Evolutionary conservation across 2,329 filamentous ascomycete genomes (phyloP).

Genomic region (Fusarium mexicanum): DNA sequence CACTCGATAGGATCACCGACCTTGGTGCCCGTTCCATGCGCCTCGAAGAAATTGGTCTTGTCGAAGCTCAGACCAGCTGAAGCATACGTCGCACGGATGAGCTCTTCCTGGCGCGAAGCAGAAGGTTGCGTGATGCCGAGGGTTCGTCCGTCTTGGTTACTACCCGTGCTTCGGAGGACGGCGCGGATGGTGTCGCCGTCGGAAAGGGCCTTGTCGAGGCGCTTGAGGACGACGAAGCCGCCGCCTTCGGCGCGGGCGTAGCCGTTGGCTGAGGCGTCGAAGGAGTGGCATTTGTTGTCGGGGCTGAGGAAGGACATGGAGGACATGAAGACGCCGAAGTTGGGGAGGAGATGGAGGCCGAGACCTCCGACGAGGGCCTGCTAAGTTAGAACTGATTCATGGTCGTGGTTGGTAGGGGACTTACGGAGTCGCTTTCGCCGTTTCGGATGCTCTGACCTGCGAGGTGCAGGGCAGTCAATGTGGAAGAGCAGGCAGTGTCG

Average conservation of each 20-base stretch:
- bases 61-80: background rate
- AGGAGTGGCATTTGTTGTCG: background rate
- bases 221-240: background rate
- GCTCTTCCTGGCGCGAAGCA: background rate
- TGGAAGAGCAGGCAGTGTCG: constrained; percentile 12
- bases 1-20: constrained; percentile 43
- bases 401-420: no score
- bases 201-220: background rate
- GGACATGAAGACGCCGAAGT: background rate
- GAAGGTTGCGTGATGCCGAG: background rate
- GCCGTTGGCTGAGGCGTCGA: constrained; percentile 7
- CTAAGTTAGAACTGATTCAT: background rate
- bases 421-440: background rate
- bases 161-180: constrained; percentile 1
- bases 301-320: background rate
- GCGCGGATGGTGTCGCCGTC: constrained; percentile 6
- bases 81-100: background rate
- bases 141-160: constrained; percentile 14
- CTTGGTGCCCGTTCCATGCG: constrained; percentile 57
- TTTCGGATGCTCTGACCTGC: background rate
- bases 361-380: background rate
- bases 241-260: constrained; percentile 24
- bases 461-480: constrained; percentile 6
- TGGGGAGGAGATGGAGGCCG: background rate
- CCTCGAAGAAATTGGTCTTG: background rate